phyloP scores from a whole-genome alignment of 345 rosid genomes.

The Viola odorata region DNA sequence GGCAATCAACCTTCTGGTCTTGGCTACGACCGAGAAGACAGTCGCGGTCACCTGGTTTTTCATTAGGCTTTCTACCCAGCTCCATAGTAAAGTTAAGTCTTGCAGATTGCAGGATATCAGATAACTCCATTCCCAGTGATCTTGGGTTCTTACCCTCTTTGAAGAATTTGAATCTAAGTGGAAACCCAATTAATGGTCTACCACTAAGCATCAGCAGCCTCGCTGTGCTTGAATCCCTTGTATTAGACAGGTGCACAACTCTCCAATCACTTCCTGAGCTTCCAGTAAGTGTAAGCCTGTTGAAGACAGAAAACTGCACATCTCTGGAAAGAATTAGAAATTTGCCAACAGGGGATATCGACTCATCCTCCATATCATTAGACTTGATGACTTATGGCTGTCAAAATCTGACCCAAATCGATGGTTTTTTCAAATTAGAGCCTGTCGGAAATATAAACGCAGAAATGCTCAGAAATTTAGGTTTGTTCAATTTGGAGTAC shows the following conservation, averaged over 20 bases:
- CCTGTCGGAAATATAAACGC: constrained; percentile 2
- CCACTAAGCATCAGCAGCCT: constrained; percentile 17
- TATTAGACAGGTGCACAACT: constrained; percentile 2
- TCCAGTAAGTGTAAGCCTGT: constrained; percentile 2
- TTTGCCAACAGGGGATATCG: constrained; percentile 6
- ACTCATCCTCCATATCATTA: background rate
- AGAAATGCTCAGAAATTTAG: constrained; percentile 4
- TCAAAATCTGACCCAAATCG: constrained; percentile 11
- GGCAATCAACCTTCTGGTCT: constrained; percentile 20
- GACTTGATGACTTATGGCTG: constrained; percentile 14
- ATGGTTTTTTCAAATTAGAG: constrained; percentile 15
- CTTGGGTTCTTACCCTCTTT: constrained; percentile 14
- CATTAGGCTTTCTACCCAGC: constrained; percentile 6
- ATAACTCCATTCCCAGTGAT: constrained; percentile 13
- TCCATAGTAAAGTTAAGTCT: constrained; percentile 18
- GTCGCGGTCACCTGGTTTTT: constrained; percentile 4
- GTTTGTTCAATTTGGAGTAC: constrained; percentile 6
- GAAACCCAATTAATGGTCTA: constrained; percentile 7
- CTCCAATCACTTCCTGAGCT: constrained; percentile 16
- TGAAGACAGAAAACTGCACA: background rate
- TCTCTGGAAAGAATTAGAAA: background rate
- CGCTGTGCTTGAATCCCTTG: constrained; percentile 3
- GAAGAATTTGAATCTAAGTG: constrained; percentile 10
- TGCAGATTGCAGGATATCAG: constrained; percentile 10
- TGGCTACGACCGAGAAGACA: constrained; percentile 9